Base-by-base conservation (phyloP, 805 yeast species). In the Nakazawaea molendinolei region DNA sequence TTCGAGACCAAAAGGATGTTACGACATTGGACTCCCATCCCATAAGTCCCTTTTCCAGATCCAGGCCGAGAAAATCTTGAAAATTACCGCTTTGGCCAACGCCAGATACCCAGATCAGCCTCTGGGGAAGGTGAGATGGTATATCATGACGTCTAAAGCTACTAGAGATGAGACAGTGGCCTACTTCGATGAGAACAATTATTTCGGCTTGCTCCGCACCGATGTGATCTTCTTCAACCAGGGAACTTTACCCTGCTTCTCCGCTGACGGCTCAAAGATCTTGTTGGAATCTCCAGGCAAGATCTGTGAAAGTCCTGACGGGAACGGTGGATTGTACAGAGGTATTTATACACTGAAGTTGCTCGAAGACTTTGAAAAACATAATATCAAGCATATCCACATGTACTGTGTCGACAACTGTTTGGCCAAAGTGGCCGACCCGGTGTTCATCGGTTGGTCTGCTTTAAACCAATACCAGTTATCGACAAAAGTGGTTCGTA, bases 391-490 rank as follows among this genome's bases (percentile, higher is more conserved):
- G 57, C 97, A 92, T 55, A 70, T 92, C 43, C 97, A 92, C 61
- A 86, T 89, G 84, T 92, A 87, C 63, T 90, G 97, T 61, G 97
- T 92, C 33, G 99, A 92, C 61, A 92, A 92, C 59, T 80, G 84
- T 21, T 67, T 92, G 33, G 97, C 89, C 23, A 81, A 79, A 56
- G 86, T 90, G 36, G 97, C 95, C 2, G 98, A 92, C 55, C 98
- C 98, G 3, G 67, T 76, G 1, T 83, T 82, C 48, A 62, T 92
- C 43, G 98, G 98, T 0, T 90, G 81, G 61, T 79, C 97, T 9
- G 76, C 81, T 20, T 60, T 61, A 24, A 75, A 79, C 35, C 50
- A 69, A 3, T 84, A 77, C 39, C 76, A 84, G 23, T 69, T 92
- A 42, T 92, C 96, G 29, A 87, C 97, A 4, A 92, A 92, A 56